Base-by-base conservation (phyloP, 805 yeast genomes). In the Middelhovenomyces tepae region DNA sequence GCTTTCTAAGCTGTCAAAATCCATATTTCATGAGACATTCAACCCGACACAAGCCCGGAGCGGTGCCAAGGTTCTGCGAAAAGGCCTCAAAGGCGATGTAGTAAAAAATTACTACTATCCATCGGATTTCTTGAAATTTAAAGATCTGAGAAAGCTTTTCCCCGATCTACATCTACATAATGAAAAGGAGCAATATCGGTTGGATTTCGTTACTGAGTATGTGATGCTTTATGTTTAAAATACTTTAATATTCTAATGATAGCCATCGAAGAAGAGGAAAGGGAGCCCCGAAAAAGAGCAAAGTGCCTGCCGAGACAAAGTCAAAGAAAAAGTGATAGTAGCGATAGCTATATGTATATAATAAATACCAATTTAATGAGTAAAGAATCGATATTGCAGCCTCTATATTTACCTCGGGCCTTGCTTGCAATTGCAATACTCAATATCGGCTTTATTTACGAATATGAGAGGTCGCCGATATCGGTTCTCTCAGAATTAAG, bases 61-160 rank as follows among this genome's bases (percentile, higher is more conserved):
- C 13, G 62, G 62, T 8, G 42, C 57, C 24, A 51, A 50, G 30
- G 57, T 57, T 2, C 50, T 57, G 16, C 47, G 56, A 14, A 49
- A 51, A 24, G 40, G 46, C 1, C 47, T 57, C 9, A 43, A 47
- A 26, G 62, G 62, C n/a, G 53, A 47, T 14, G 44, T 38, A 13
- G 23, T 56, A 29, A 45, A 44, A 31, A 44, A 52, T 44, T 56
- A 54, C 38, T 57, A 57, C 39, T 45, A 48, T 35, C 56, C 59
- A 14, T 27, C 37, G 11, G 32, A 27, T 27, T 20, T 39, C 13
- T 37, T 42, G 9, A 44, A 32, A 11, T 34, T 43, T 11, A 32
- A 33, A 18, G 30, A 36, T 11, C 36, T 45, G 22, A 35, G 36
- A 22, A 30, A 37, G 22, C 22, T 42, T 5, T 39, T 38, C 35